Conservation (phyloP, 2,329 filamentous ascomycete species). For the Calonectria pauciramosa region DNA sequence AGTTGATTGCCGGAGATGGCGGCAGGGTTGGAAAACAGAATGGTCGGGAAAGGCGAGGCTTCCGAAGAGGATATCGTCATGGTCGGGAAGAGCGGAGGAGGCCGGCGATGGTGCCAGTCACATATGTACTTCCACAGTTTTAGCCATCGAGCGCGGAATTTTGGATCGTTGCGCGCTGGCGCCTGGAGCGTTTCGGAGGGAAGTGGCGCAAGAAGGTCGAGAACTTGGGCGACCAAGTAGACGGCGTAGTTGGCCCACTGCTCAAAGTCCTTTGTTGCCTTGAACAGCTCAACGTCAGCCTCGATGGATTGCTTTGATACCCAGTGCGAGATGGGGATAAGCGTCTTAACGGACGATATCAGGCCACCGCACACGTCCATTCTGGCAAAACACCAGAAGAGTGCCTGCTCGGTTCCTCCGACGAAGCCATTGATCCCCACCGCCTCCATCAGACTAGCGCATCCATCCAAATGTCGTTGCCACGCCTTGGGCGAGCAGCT, state of each 20-base stretch:
- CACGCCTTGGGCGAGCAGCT: constrained; percentile 63
- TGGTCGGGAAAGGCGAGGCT: constrained; percentile 62
- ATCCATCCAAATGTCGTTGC: constrained; percentile 66
- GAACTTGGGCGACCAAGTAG: constrained; percentile 60
- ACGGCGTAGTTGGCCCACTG: constrained; percentile 66
- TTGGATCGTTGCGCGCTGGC: constrained; percentile 38
- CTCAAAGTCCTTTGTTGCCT: constrained; percentile 52
- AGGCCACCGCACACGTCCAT: constrained; percentile 69
- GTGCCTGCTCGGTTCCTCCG: constrained; percentile 62
- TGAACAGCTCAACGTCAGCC: constrained; percentile 52
- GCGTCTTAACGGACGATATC: constrained; percentile 64
- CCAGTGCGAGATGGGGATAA: constrained; percentile 64
- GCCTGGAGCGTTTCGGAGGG: constrained; percentile 32
- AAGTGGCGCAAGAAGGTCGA: constrained; percentile 53
- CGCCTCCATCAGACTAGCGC: constrained; percentile 63
- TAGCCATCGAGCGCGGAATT: constrained; percentile 51
- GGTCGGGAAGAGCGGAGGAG: constrained; percentile 53
- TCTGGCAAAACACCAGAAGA: constrained; percentile 69
- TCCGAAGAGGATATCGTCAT: constrained; percentile 54
- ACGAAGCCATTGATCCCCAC: constrained; percentile 65
- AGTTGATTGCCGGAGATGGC: constrained; percentile 69
- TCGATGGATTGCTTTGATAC: constrained; percentile 50
- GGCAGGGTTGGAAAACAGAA: constrained; percentile 64
- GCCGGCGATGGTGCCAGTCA: constrained; percentile 56
- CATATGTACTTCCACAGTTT: constrained; percentile 55